phyloP scores from a whole-genome alignment of 139 green algal species.

The Ostreobium quekettii region DNA sequence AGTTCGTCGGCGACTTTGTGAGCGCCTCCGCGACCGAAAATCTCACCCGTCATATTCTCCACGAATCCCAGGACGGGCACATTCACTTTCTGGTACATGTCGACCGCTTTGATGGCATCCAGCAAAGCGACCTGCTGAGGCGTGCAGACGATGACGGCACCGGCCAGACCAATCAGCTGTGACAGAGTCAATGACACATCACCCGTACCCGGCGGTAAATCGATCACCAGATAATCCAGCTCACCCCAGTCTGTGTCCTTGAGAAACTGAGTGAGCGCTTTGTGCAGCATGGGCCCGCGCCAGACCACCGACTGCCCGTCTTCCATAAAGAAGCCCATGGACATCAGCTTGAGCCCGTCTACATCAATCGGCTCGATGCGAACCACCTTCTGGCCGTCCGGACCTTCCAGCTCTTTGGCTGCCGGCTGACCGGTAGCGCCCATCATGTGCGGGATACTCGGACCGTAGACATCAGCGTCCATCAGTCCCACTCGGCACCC shows the following conservation, averaged over 20 bases:
- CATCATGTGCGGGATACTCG: slow-evolving; percentile 87
- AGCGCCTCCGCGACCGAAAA: slow-evolving; percentile 50
- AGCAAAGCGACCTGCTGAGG: slow-evolving; percentile 90
- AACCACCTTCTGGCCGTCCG: slow-evolving; percentile 81
- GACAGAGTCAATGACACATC: slow-evolving; percentile 98
- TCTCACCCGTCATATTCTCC: slow-evolving; percentile 92
- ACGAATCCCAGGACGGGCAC: slow-evolving; percentile 85
- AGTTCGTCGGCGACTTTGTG: slow-evolving; percentile 63
- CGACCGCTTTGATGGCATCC: slow-evolving; percentile 96
- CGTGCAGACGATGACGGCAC: slow-evolving; percentile 48
- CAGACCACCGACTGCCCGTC: slow-evolving; percentile 97
- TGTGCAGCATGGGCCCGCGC: slow-evolving; percentile 64
- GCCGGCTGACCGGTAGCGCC: slow-evolving; percentile 76
- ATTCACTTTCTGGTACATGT: slow-evolving; percentile 91
- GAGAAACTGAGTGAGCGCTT: slow-evolving; percentile 64
- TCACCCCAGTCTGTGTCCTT: slow-evolving; percentile 92
- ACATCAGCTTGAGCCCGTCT: slow-evolving; percentile 97
- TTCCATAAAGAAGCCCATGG: slow-evolving; percentile 93
- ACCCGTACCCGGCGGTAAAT: slow-evolving; percentile 87
- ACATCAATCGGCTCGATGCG: too few relatives aligned
- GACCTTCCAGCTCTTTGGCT: slow-evolving; percentile 13
- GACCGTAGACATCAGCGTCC: slow-evolving; percentile 98
- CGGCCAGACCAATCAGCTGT: slow-evolving; percentile 52
- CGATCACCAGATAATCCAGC: slow-evolving; percentile 94
- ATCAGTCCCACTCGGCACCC: slow-evolving; percentile 81